A percentile compares a stretch with the other conserved stretches of the same genome.
Conservation (phyloP, 805 yeast species). For the Myxozyma neotropica region DNA sequence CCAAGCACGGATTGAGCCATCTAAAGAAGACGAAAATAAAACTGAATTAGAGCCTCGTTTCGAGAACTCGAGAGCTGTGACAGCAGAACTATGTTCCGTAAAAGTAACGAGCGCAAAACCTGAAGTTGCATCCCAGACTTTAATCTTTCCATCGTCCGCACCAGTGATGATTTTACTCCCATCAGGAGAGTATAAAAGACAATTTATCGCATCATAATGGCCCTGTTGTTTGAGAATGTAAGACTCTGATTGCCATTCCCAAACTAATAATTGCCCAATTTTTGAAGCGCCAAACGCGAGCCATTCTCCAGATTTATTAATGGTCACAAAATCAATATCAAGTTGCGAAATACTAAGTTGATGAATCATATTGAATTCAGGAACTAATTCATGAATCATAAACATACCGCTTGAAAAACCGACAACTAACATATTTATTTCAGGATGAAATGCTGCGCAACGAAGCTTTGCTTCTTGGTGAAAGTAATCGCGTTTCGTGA, state of each 20-base stretch:
- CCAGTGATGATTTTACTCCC: constrained; percentile 92
- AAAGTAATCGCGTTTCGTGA: constrained; percentile 74
- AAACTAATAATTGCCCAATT: constrained; percentile 90
- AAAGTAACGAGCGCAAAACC: constrained; percentile 94
- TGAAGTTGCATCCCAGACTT: constrained; percentile 91
- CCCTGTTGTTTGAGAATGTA: constrained; percentile 96
- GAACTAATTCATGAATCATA: constrained; percentile 77
- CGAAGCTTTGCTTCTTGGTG: constrained; percentile 68
- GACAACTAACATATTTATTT: constrained; percentile 71
- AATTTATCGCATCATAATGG: constrained; percentile 87
- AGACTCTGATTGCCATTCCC: constrained; percentile 98
- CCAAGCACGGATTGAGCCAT: constrained; percentile 98
- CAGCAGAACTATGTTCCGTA: constrained; percentile 85
- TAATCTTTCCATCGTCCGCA: constrained; percentile 94
- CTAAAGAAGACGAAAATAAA: constrained; percentile 85
- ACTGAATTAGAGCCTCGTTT: constrained; percentile 77
- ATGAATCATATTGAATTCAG: constrained; percentile 76
- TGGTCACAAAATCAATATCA: constrained; percentile 76
- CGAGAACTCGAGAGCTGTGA: constrained; percentile 84
- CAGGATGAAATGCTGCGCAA: constrained; percentile 82
- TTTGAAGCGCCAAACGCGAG: constrained; percentile 89
- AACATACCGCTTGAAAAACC: constrained; percentile 92
- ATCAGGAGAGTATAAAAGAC: constrained; percentile 88
- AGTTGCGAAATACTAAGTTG: constrained; percentile 90
- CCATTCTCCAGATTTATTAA: constrained; percentile 93